Base-by-base conservation (phyloP, 495 filamentous ascomycete genomes). In the Aspergillus cristatus region DNA sequence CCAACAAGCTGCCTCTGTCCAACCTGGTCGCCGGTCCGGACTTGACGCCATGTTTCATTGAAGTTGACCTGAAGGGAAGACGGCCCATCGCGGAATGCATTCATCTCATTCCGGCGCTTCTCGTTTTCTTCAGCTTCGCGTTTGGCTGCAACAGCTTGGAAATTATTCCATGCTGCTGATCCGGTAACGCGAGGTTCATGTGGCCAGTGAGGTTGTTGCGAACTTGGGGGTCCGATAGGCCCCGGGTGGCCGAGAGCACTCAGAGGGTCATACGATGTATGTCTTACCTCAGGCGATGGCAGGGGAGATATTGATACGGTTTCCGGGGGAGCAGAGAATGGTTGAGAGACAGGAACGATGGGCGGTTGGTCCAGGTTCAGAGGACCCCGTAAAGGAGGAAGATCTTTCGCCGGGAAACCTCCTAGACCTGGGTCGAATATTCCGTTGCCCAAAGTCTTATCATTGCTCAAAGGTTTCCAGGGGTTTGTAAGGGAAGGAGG, bases 391-490 rank as follows among this genome's bases (percentile, higher is more conserved):
- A 62, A 52, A 24, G 20, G n/a, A 51, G 56, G 48, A 30, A 58
- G 39, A 34, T 68, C 71, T 22, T 54, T 54, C 11, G 55, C 41
- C 20, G 60, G 42, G 22, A 74, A 63, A 6, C 64, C 60, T 7
- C 70, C 66, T 14, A 86, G 60, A 37, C 74, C 68, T 33, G 75
- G 71, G 33, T 78, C 76, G 49, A 88, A 88, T 3, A 82, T 82
- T n/a, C 84, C 84, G 47, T 88, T 88, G 2, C 84, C 84, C 15
- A 88, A 67, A 14, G 74, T 75, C 39, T 76, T 74, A 46, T 84
- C 75, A 49, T 74, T 81, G 33, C 70, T 76, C 6, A 82, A 70
- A n/a, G 79, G 76, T 24, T 81, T 83, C 84, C 84, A 88, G 5
- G 82, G 75, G 48, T 82, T 86, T 34, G 73, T 67, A 17, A 72